These are phyloP conservation scores for Yarrowia alimentaria DNA, from an alignment of 805 yeast genomes.

Conservation along the genomic window DNA sequence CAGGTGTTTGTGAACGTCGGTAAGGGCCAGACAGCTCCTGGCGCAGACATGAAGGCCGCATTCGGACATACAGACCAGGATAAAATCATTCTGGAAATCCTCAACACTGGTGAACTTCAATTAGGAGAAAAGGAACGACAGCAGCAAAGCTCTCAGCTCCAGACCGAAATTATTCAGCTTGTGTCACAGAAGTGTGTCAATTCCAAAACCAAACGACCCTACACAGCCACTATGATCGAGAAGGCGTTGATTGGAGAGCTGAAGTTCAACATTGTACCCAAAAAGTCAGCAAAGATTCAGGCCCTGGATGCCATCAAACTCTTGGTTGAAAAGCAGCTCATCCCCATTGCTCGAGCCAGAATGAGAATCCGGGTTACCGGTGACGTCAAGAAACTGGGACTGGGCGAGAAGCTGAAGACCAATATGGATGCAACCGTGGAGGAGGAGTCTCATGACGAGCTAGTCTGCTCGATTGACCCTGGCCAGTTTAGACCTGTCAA, in stretches of 20 bases:
- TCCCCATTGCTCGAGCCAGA: slow-evolving; percentile 91
- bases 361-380: slow-evolving; percentile 79
- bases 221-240: slow-evolving; percentile 91
- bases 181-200: slow-evolving; percentile 89
- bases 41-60: slow-evolving; percentile 70
- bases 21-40: slow-evolving; percentile 88
- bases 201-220: slow-evolving; percentile 83
- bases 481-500: slow-evolving; percentile 72
- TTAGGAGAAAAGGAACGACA: slow-evolving; percentile 90
- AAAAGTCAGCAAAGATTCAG: slow-evolving; percentile 76
- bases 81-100: slow-evolving; percentile 72
- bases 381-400: slow-evolving; percentile 45
- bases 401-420: slow-evolving; percentile 45
- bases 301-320: slow-evolving; percentile 88
- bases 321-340: slow-evolving; percentile 71
- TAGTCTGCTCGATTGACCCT: slow-evolving; percentile 78
- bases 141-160: slow-evolving; percentile 66
- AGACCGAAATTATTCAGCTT: slow-evolving; percentile 76
- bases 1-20: slow-evolving; percentile 90
- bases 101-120: slow-evolving; percentile 91
- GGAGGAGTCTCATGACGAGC: slow-evolving; percentile 44
- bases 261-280: slow-evolving; percentile 73
- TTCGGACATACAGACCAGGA: slow-evolving; percentile 78
- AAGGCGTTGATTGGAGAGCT: slow-evolving; percentile 70
- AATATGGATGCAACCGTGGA: slow-evolving; percentile 47